Base-by-base conservation (phyloP, 1,284 basidiomycete genomes). In the Puccinia hordei region DNA sequence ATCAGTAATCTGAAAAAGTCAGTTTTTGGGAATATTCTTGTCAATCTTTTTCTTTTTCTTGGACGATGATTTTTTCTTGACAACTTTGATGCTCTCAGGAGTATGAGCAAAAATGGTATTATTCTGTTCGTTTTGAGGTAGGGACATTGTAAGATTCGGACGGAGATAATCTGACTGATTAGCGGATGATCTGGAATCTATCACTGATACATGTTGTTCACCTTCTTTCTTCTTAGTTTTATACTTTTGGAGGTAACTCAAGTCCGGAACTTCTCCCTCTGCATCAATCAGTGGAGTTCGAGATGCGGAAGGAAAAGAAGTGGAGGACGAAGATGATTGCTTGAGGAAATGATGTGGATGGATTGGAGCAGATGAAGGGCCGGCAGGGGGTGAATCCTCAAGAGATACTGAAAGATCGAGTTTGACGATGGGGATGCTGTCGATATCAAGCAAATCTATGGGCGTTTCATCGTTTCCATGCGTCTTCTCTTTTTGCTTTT, bases 371-470 rank as follows among this genome's bases (percentile, higher is more conserved):
- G 86, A 84, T 33, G 76, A 73, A 35, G 86, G 84, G 86, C 86
- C 35, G 87, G 82, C 46, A 88, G 85, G 2, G 89, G 87, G 9
- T 90, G 90, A 85, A 75, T 76, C 30, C 17, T 44, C 38, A 44
- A 38, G 30, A 30, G 84, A 79, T 55, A 84, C 83, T 3, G 82
- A 81, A 72, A 86, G 83, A 57, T 95, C 93, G 46, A 96, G 87
- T 82, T 87, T 89, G 35, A 95, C 92, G 38, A 96, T 90, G 0
- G 94, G 93, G 86, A 96, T 95, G 5, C 90, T 88, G 83, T 94
- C 93, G 17, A 96, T 84, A 84, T 95, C 92, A 35, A 90, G 89
- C 6, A 86, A 86, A 24, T 85, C 84, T 22, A 80, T 75, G 17
- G 57, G 10, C 15, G 57, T 35, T 19, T 76, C 44, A 27, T 30